phyloP scores from a whole-genome alignment of 192 early-diverging fungal species.

The Funneliformis geosporum region DNA sequence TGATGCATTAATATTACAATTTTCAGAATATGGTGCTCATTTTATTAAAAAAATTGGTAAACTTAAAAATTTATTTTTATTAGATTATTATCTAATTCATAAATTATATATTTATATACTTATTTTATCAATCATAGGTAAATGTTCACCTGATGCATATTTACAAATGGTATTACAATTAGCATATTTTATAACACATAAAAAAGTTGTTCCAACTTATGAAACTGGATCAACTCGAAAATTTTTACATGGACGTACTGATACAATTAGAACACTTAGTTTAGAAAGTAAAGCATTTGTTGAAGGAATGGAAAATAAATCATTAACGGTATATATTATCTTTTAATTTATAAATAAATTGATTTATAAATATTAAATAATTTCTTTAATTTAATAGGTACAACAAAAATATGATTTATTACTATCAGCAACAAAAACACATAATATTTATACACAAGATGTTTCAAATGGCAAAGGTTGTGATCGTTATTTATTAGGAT shows the following conservation, averaged over 20 bases:
- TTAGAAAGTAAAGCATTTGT: conserved; percentile 70
- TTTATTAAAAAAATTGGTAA: conserved; percentile 76
- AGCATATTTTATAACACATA: conserved; percentile 76
- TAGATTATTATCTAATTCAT: neutral
- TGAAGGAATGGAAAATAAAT: conserved; percentile 58
- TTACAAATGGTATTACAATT: conserved; percentile 87
- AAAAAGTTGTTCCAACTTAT: conserved; percentile 68
- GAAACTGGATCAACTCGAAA: conserved; percentile 83
- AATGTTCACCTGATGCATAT: conserved; percentile 75
- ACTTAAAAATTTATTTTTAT: neutral
- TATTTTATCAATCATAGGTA: conserved; percentile 34
- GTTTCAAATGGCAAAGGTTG: conserved; percentile 77
- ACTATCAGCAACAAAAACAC: conserved; percentile 64
- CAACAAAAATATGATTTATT: conserved; percentile 62
- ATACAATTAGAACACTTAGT: conserved; percentile 81
- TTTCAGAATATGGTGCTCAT: conserved; percentile 67
- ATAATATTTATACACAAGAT: conserved; percentile 65
- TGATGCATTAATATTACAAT: conserved; percentile 64
- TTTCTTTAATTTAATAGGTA: conserved; percentile 34
- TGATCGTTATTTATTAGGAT: conserved; percentile 83
- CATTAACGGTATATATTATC: conserved; percentile 37
- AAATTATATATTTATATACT: neutral
- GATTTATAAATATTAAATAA: neutral
- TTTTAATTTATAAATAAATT: neutral
- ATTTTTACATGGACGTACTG: conserved; percentile 83